phyloP scores from a whole-genome alignment of 192 early-diverging fungal species.

The Backusella liffmaniae region DNA sequence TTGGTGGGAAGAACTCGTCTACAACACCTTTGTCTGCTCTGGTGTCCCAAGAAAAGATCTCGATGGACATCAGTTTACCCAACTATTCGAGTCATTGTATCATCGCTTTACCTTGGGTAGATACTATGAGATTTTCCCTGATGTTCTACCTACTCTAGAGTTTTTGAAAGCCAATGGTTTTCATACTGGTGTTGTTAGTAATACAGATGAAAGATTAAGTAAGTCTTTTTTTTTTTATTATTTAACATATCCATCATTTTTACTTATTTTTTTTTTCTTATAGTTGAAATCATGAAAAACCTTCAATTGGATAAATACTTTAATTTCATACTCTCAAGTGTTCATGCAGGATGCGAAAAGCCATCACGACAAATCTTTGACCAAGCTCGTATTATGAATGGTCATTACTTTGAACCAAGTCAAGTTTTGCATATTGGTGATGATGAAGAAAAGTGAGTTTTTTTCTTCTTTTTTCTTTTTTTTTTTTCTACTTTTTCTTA shows the following conservation, averaged over 20 bases:
- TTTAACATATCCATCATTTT: not conserved
- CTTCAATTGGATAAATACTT: slow-evolving; percentile 47
- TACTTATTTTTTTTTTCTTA: not conserved
- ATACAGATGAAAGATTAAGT: slow-evolving; percentile 57
- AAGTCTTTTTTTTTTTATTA: not conserved
- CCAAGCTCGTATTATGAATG: slow-evolving; percentile 38
- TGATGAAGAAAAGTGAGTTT: slow-evolving; percentile 40
- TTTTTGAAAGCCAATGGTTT: slow-evolving; percentile 43
- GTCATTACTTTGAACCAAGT: slow-evolving; percentile 26
- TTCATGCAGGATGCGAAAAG: slow-evolving; percentile 52
- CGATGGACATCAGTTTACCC: not conserved
- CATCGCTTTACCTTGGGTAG: slow-evolving; percentile 41
- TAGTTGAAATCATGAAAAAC: slow-evolving; percentile 30
- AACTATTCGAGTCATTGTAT: slow-evolving; percentile 38
- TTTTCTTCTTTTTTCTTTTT: not conserved
- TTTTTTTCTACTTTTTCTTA: not conserved
- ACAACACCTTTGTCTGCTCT: slow-evolving; percentile 39
- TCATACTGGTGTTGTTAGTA: slow-evolving; percentile 54
- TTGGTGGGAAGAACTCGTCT: slow-evolving; percentile 53
- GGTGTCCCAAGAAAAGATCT: slow-evolving; percentile 34
- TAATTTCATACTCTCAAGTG: slow-evolving; percentile 60
- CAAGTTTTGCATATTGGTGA: slow-evolving; percentile 61
- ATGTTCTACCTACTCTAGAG: slow-evolving; percentile 43
- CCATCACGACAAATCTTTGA: slow-evolving; percentile 53
- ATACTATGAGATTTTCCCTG: slow-evolving; percentile 52